A percentile compares a stretch with the other conserved stretches of the same genome.
phyloP scores from a whole-genome alignment of 1,284 basidiomycete species.

The Wolfiporia cocos region DNA sequence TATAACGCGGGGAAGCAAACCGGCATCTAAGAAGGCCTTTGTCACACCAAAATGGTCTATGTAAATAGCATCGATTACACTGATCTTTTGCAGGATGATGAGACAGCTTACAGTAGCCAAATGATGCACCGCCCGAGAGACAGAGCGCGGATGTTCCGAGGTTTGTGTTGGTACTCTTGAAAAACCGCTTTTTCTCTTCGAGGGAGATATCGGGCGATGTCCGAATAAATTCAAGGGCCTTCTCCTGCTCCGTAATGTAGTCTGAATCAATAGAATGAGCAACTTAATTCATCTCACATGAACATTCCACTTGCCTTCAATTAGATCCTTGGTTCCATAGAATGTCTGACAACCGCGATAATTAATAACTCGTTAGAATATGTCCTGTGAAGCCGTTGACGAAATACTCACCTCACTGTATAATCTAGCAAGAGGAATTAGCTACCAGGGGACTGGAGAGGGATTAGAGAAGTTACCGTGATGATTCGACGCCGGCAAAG shows the following conservation, averaged over 20 bases:
- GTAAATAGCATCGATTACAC: not conserved
- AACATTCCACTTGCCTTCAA: constrained; percentile 63
- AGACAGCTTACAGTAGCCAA: constrained; percentile 75
- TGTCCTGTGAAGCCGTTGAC: too few species aligned
- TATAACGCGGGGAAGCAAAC: constrained; percentile 85
- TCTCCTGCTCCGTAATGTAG: constrained; percentile 78
- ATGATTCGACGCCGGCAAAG: constrained; percentile 92
- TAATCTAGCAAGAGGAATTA: constrained; percentile 39
- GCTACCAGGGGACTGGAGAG: too few species aligned
- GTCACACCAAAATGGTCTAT: constrained; percentile 88
- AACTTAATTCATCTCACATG: not conserved
- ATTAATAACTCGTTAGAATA: too few species aligned
- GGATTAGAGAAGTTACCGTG: constrained; percentile 55
- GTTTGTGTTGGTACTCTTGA: constrained; percentile 85
- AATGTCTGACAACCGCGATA: constrained; percentile 66
- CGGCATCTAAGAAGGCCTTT: constrained; percentile 86
- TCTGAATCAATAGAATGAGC: constrained; percentile 33
- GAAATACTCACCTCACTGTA: constrained; percentile 76
- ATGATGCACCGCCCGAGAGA: constrained; percentile 89
- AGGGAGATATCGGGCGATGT: constrained; percentile 66
- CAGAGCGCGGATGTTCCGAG: constrained; percentile 90
- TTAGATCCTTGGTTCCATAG: constrained; percentile 80
- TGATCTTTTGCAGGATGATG: not conserved
- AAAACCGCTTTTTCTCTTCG: constrained; percentile 92
- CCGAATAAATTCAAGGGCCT: constrained; percentile 69